phyloP scores from a whole-genome alignment of 2,329 filamentous ascomycete genomes.

The Metarhizium album region DNA sequence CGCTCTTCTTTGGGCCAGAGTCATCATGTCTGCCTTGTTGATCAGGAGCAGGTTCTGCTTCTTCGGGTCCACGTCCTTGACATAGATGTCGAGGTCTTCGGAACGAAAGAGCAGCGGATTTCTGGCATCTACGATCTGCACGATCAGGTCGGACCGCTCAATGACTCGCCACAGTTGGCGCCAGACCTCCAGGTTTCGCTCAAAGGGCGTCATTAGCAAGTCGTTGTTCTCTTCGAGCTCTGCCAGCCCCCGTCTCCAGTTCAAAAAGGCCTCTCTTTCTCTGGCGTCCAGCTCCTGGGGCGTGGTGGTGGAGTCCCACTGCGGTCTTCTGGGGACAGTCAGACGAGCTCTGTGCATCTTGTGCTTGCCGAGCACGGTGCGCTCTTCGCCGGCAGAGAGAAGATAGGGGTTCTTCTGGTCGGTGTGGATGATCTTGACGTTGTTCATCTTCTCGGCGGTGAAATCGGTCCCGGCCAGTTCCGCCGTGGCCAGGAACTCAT shows the following conservation, averaged over 20 bases:
- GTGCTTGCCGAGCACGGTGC: conserved; percentile 68
- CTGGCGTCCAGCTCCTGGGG: conserved; percentile 66
- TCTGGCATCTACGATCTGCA: conserved; percentile 95
- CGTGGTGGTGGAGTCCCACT: conserved; percentile 81
- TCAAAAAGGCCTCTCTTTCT: conserved; percentile 71
- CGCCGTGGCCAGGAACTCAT: conserved; percentile 92
- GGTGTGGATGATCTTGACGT: conserved; percentile 95
- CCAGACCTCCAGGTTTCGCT: conserved; percentile 96
- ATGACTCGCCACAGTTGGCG: conserved; percentile 96
- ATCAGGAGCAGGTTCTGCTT: conserved; percentile 90
- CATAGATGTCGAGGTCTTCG: conserved; percentile 86
- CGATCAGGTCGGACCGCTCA: conserved; percentile 86
- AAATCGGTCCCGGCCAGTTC: conserved; percentile 98
- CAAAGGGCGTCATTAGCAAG: conserved; percentile 92
- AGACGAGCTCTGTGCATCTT: conserved; percentile 66
- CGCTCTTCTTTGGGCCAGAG: conserved; percentile 61
- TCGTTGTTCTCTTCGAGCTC: conserved; percentile 92
- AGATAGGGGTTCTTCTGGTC: conserved; percentile 95
- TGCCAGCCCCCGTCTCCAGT: conserved; percentile 83
- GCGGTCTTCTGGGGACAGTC: conserved; percentile 80
- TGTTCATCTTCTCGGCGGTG: conserved; percentile 97
- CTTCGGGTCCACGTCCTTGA: conserved; percentile 78
- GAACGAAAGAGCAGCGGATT: conserved; percentile 91
- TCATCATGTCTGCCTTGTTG: conserved; percentile 99
- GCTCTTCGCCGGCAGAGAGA: conserved; percentile 75